A percentile compares a stretch with the other conserved stretches of the same genome.
Conservation (phyloP, 2,329 filamentous ascomycete species). For the Calcarisporium arbuscula region DNA sequence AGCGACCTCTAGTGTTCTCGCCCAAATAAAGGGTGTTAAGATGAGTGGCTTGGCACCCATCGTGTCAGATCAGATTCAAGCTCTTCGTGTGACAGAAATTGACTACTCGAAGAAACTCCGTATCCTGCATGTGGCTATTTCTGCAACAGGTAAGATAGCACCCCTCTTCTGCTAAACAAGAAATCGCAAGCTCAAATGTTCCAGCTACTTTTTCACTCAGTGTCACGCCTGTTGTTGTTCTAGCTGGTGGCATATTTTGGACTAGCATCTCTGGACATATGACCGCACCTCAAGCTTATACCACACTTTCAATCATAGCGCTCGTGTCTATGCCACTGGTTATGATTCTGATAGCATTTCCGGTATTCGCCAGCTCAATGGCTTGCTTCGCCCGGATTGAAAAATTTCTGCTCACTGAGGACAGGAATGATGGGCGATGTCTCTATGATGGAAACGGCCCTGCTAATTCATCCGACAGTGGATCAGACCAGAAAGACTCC, state of each 20-base stretch:
- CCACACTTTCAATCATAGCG: slow-evolving; percentile 9
- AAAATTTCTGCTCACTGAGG: slow-evolving; percentile 9
- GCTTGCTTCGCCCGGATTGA: slow-evolving; percentile 12
- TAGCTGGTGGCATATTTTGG: slow-evolving; percentile 10
- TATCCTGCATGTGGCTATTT: neutral
- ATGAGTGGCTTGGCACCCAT: neutral
- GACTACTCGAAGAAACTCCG: neutral
- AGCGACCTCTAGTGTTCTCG: neutral
- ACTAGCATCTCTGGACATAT: slow-evolving; percentile 6
- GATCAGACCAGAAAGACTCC: neutral
- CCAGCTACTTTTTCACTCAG: neutral
- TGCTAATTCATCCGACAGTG: neutral
- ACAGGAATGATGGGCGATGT: slow-evolving; percentile 18
- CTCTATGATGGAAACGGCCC: slow-evolving; percentile 32
- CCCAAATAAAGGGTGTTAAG: neutral
- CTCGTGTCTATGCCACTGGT: slow-evolving; percentile 8
- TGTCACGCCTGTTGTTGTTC: slow-evolving; percentile 10
- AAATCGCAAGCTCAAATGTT: neutral
- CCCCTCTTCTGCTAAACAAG: neutral
- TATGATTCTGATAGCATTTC: slow-evolving; percentile 4
- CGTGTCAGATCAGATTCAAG: neutral
- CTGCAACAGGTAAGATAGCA: neutral
- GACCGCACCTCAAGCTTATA: slow-evolving; percentile 7
- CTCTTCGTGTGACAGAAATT: neutral
- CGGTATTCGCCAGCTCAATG: slow-evolving; percentile 3